These are phyloP conservation scores for Aphanomyces euteiches DNA, from an alignment of 352 stramenopile species.

Conservation along the genomic window DNA sequence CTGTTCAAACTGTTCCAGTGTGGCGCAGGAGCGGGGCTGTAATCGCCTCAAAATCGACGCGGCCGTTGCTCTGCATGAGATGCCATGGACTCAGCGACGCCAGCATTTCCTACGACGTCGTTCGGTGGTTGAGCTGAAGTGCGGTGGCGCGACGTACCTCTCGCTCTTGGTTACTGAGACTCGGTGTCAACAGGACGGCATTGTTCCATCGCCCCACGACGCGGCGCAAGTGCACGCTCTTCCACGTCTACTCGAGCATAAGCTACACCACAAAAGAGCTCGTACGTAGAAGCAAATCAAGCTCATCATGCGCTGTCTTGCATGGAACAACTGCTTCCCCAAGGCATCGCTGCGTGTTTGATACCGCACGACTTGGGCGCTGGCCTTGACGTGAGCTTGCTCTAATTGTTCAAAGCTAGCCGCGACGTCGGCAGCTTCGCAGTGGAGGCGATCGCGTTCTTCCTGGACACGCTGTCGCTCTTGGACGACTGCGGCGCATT, in stretches of 20 bases:
- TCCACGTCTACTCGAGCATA: slow-evolving; percentile 1
- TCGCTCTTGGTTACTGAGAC: background rate
- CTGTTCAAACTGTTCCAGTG: background rate
- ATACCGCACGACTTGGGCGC: background rate
- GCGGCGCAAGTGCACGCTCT: slow-evolving; percentile 11
- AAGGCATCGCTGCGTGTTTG: background rate
- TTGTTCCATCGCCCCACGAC: slow-evolving; percentile 9
- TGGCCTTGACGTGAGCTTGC: background rate
- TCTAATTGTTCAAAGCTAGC: background rate
- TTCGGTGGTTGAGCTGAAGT: background rate
- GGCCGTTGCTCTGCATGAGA: background rate
- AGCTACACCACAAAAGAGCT: background rate
- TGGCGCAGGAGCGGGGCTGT: background rate
- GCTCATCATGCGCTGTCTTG: background rate
- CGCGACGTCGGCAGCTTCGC: too few species aligned
- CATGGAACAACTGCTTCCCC: background rate
- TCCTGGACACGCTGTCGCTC: background rate
- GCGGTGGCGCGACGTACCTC: background rate
- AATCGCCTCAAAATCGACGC: background rate
- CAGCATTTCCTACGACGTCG: background rate
- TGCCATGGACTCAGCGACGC: background rate
- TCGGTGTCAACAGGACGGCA: background rate
- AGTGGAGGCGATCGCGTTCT: background rate
- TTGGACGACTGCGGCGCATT: background rate
- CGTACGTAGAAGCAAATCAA: slow-evolving; percentile 20